These are phyloP conservation scores for Colletotrichum sp. DNA, from an alignment of 2,329 filamentous ascomycete genomes.

Conservation along the genomic window DNA sequence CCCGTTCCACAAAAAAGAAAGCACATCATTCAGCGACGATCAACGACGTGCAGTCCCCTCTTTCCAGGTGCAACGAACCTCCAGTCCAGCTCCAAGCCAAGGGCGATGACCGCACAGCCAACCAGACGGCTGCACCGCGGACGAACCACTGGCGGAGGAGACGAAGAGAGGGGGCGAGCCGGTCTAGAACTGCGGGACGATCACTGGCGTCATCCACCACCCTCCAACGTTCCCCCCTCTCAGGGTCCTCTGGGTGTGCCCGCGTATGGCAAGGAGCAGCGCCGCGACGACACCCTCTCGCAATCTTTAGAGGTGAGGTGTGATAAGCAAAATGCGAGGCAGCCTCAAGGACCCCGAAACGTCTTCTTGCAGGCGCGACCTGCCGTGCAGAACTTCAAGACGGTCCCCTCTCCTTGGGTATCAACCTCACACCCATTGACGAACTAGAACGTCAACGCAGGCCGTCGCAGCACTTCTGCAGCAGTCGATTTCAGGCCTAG, in stretches of 20 bases:
- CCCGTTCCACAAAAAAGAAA: neutral
- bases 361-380: neutral
- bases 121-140: neutral
- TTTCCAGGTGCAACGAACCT: neutral
- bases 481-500: neutral
- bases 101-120: neutral
- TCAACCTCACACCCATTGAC: slow-evolving; percentile 4
- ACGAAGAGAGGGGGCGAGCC: neutral
- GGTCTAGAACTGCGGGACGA: slow-evolving; percentile 7
- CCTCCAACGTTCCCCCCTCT: neutral
- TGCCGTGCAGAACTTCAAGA: neutral
- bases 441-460: neutral
- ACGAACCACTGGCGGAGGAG: neutral
- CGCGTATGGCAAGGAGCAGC: neutral
- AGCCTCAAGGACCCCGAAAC: slow-evolving; percentile 7
- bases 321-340: neutral
- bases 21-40: neutral
- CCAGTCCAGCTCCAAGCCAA: neutral
- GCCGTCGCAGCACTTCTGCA: neutral
- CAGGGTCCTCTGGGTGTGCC: slow-evolving; percentile 2
- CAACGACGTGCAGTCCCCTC: neutral
- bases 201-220: slow-evolving; percentile 11
- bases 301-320: neutral
- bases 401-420: neutral
- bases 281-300: neutral